These are phyloP conservation scores for Prunella vulgaris DNA, from an alignment of 257 asterid genomes.

Conservation along the genomic window DNA sequence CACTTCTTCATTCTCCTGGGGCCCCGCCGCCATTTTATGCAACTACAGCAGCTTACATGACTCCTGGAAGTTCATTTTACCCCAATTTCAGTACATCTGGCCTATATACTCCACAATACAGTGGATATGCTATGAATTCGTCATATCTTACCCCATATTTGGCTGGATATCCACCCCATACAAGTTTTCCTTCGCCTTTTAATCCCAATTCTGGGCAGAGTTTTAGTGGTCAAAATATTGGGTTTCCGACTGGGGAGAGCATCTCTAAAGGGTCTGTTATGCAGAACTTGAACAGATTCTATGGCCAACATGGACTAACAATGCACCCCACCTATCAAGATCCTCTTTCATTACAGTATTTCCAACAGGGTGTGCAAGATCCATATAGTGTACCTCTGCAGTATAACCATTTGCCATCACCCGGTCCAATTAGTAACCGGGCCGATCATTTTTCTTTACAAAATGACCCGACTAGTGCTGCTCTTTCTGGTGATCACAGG, in stretches of 20 bases:
- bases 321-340: constrained; percentile 57
- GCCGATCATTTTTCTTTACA: constrained; percentile 42
- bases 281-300: constrained; percentile 56
- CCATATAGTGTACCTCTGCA: constrained; percentile 51
- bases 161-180: constrained; percentile 60
- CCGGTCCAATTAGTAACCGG: constrained; percentile 37
- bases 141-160: constrained; percentile 53
- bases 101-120: constrained; percentile 59
- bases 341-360: constrained; percentile 66
- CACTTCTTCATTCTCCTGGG: constrained; percentile 46
- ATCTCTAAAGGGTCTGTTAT: constrained; percentile 38
- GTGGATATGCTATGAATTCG: constrained; percentile 65
- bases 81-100: constrained; percentile 49
- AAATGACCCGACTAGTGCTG: constrained; percentile 34
- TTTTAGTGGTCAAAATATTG: constrained; percentile 46
- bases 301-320: constrained; percentile 57
- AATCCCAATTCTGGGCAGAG: constrained; percentile 59
- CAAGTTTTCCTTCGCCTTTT: constrained; percentile 45
- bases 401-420: constrained; percentile 42
- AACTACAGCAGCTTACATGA: constrained; percentile 62
- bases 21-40: constrained; percentile 61
- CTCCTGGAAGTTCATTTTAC: constrained; percentile 58
- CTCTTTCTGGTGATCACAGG: constrained; percentile 53
- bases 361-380: constrained; percentile 58
- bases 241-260: constrained; percentile 44